Evolutionary conservation across 192 early-diverging fungal genomes (phyloP).

Genomic region (Physocladia obscura): DNA sequence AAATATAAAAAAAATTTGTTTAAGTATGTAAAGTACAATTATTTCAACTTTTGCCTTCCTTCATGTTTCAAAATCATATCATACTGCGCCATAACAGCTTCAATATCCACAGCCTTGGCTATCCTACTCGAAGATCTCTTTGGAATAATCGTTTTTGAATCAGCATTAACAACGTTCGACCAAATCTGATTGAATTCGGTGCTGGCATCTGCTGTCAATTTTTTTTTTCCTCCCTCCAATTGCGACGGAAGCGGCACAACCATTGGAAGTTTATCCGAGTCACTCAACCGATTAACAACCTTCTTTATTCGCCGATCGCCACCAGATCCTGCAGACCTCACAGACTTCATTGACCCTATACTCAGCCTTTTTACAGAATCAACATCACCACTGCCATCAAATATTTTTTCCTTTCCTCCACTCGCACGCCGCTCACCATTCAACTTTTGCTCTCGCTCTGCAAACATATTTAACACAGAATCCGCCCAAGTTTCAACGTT

Average conservation of each 20-base stretch:
- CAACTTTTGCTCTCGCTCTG: background rate
- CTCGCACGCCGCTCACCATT: background rate
- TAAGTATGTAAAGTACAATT: too few species aligned
- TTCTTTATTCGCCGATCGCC: background rate
- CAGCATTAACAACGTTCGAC: background rate
- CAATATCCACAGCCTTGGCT: background rate
- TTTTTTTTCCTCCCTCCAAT: background rate
- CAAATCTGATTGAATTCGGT: background rate
- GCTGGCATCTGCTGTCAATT: background rate
- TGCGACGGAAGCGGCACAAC: too few species aligned
- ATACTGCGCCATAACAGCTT: background rate
- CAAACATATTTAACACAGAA: background rate
- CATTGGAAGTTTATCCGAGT: too few species aligned
- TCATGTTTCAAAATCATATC: background rate
- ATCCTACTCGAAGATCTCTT: background rate
- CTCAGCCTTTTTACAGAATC: too few species aligned
- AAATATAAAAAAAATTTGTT: too few species aligned
- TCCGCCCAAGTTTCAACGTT: background rate
- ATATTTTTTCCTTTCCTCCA: too few species aligned
- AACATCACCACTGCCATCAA: too few species aligned
- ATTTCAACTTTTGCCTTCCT: too few species aligned
- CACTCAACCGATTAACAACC: background rate
- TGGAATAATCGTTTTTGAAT: background rate
- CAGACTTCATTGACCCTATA: too few species aligned
- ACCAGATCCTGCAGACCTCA: too few species aligned